A percentile compares a stretch with the other conserved stretches of the same genome.
Evolutionary conservation across 345 rosid genomes (phyloP).

Genomic region (Dovyalis caffra): DNA sequence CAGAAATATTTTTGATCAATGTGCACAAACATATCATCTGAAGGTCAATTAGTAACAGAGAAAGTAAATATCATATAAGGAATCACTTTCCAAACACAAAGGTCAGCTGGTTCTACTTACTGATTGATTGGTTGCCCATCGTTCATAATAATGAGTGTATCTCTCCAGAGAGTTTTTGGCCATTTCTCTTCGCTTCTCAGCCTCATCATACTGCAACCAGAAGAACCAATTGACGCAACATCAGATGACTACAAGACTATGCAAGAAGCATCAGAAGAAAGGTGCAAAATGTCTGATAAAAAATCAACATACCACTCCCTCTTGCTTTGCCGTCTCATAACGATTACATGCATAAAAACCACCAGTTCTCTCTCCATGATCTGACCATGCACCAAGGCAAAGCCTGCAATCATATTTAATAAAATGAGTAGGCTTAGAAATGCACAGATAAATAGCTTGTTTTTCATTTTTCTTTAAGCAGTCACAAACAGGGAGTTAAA

Average conservation of each 20-base stretch:
- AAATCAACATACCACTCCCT: slow-evolving; percentile 60
- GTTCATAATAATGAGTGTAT: slow-evolving; percentile 86
- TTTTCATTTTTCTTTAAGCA: background rate
- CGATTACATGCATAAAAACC: slow-evolving; percentile 79
- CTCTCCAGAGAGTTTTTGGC: slow-evolving; percentile 84
- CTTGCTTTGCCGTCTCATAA: slow-evolving; percentile 83
- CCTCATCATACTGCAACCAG: slow-evolving; percentile 59
- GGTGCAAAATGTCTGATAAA: background rate
- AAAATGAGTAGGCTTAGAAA: background rate
- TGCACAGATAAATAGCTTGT: background rate
- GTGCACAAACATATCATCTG: background rate
- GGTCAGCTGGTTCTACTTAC: slow-evolving; percentile 35
- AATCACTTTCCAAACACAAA: background rate
- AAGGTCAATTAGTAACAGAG: background rate
- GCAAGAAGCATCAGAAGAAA: background rate
- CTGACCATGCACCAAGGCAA: slow-evolving; percentile 75
- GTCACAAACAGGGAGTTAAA: background rate
- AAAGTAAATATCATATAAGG: background rate
- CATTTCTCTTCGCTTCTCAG: slow-evolving; percentile 87
- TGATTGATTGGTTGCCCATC: slow-evolving; percentile 89
- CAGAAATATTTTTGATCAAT: background rate
- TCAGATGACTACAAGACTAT: background rate
- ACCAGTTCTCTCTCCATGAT: slow-evolving; percentile 79
- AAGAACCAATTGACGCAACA: slow-evolving; percentile 3
- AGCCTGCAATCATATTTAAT: slow-evolving; percentile 50